Conservation (phyloP, 306 rosid genomes). For the Dalbergia cochinchinensis region DNA sequence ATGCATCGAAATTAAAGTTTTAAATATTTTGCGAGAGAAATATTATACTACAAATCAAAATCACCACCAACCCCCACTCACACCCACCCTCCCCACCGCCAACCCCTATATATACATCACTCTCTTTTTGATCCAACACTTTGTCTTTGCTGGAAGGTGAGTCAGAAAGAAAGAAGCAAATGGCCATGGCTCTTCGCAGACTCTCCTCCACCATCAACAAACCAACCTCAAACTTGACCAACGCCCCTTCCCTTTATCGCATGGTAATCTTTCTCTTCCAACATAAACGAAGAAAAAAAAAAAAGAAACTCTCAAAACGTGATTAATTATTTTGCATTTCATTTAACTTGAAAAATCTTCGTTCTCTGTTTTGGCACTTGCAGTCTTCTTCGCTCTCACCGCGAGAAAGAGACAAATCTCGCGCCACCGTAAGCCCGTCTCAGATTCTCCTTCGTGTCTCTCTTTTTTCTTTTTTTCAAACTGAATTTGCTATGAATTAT, state of each 20-base stretch:
- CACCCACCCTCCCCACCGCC: slow-evolving; percentile 27
- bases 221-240: slow-evolving; percentile 48
- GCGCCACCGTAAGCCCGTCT: slow-evolving; percentile 60
- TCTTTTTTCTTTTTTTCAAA: background rate
- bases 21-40: too few species aligned
- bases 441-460: background rate
- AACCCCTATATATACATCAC: slow-evolving; percentile 4
- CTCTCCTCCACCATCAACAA: slow-evolving; percentile 60
- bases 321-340: background rate
- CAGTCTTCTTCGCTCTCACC: slow-evolving; percentile 77
- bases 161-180: background rate
- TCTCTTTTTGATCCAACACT: background rate
- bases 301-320: background rate
- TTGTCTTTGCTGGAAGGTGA: background rate
- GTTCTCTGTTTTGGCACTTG: slow-evolving; percentile 26
- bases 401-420: slow-evolving; percentile 60
- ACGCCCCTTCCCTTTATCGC: slow-evolving; percentile 60
- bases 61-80: slow-evolving; percentile 47
- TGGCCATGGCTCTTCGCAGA: slow-evolving; percentile 82
- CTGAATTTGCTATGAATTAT: background rate
- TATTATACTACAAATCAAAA: background rate
- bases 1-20: too few species aligned
- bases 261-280: slow-evolving; percentile 47
- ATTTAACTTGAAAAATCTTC: background rate
- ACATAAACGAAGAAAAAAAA: too few species aligned